Base-by-base conservation (phyloP, 2,329 filamentous ascomycete species). In the Neofusicoccum kwambonambiense region DNA sequence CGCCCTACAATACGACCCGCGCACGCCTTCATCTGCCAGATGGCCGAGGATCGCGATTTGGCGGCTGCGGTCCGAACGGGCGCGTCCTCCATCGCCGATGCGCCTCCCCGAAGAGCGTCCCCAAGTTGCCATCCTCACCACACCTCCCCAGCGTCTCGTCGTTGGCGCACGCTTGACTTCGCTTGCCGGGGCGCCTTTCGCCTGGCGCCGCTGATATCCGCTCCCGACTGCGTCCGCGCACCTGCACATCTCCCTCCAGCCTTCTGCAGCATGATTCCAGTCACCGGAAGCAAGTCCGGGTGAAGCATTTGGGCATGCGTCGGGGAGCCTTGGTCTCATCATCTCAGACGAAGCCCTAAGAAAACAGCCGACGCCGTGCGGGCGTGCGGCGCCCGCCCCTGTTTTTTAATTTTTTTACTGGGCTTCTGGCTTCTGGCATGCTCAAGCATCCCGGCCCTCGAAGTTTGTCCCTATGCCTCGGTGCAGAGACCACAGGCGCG, bases 71-170 rank as follows among this genome's bases (percentile, higher is more conserved):
- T 15, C n/a, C 27, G n/a, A 19, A n/a, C n/a, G 34, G 19, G 19
- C 35, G 4, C 51, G 35, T 15, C 37, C 13, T 58, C 39, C 41
- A 58, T 58, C 54, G 54, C 54, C 54, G 54, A 58, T 58, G 39
- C 4, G 27, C 52, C 37, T 34, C 39, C 22, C 4, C 6, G 27
- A 31, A 31, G 13, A 57, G 19, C 19, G 19, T 22, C 15, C n/a
- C 31, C 12, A 37, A 17, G 9, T 12, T 19, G 31, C 51, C 39
- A 57, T 57, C 37, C 45, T 13, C 8, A 22, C 19, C 19, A 22
- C 19, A 22, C 19, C 19, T 22, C 2, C 19, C 19, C 19, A 19
- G 19, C 19, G 19, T 19, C 19, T 19, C 19, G 19, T 19, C 19
- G 19, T 22, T 3, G 19, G 19, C 19, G 19, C 19, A 22, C 19